phyloP scores from a whole-genome alignment of 2,329 filamentous ascomycete species.

The Aspergillus niger region DNA sequence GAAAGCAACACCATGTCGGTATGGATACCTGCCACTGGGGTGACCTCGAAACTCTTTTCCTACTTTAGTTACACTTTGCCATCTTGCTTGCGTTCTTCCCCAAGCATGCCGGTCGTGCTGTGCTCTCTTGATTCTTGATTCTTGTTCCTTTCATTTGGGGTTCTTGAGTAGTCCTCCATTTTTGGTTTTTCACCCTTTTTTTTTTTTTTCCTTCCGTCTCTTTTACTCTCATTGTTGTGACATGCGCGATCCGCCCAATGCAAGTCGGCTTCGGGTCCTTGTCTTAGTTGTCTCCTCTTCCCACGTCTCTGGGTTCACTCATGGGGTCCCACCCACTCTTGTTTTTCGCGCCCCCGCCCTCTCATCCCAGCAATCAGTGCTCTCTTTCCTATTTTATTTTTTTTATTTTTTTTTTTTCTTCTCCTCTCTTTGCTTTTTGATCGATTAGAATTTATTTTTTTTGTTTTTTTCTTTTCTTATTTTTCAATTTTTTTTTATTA shows the following conservation, averaged over 20 bases:
- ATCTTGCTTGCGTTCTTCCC: background rate
- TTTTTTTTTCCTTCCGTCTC: no score
- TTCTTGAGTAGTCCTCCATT: no score
- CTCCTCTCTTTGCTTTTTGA: background rate
- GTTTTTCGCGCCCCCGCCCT: background rate
- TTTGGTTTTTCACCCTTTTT: no score
- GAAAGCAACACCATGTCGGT: background rate
- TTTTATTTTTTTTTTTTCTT: background rate
- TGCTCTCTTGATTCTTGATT: background rate
- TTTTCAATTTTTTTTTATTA: background rate
- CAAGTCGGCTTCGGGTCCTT: background rate
- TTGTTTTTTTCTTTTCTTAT: background rate
- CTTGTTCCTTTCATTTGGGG: no score
- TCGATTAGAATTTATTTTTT: background rate
- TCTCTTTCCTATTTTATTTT: background rate
- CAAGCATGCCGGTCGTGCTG: background rate
- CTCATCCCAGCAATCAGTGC: background rate
- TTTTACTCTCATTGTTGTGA: background rate
- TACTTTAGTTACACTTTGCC: background rate
- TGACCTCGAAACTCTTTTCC: background rate
- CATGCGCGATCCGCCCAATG: background rate
- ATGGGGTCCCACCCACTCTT: slow-evolving; percentile 7
- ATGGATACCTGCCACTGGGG: background rate
- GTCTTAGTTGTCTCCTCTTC: slow-evolving; percentile 6
- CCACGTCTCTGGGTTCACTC: slow-evolving; percentile 12